Evolutionary conservation across 768 basidiomycete species (phyloP).

Genomic region (Antrodiella citrinella): DNA sequence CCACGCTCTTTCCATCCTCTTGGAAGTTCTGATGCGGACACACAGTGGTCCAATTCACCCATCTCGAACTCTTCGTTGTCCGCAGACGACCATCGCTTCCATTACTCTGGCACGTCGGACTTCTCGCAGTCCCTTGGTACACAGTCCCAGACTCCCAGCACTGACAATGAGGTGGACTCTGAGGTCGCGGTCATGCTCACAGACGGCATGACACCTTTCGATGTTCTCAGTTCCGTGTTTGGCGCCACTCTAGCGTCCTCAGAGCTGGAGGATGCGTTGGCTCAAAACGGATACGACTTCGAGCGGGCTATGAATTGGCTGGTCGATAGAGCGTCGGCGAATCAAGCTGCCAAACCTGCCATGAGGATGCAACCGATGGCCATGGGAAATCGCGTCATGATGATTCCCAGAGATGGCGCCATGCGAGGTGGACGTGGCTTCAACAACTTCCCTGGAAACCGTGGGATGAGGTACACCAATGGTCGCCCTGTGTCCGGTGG

Average conservation of each 20-base stretch:
- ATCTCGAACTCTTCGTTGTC: conserved; percentile 42
- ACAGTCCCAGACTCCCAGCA: conserved; percentile 6
- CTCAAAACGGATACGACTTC: conserved; percentile 86
- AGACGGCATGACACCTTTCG: conserved; percentile 96
- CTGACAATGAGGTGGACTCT: conserved; percentile 30
- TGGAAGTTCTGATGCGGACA: conserved; percentile 38
- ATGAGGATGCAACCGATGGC: conserved; percentile 40
- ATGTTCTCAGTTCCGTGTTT: conserved; percentile 91
- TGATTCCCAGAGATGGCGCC: conserved; percentile 51
- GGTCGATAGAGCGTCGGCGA: conserved; percentile 61
- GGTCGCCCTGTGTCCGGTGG: conserved; percentile 53
- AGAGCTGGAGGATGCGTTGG: conserved; percentile 90
- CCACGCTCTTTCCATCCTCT: conserved; percentile 57
- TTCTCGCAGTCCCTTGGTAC: conserved; percentile 3
- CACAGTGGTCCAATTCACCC: conserved; percentile 52
- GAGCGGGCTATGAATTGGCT: conserved; percentile 94
- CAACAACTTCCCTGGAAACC: conserved; percentile 14
- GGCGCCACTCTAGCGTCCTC: conserved; percentile 82
- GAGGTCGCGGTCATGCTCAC: conserved; percentile 58
- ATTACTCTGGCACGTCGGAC: not conserved
- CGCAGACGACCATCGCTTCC: conserved; percentile 37
- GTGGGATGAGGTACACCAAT: conserved; percentile 35
- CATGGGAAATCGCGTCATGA: conserved; percentile 58
- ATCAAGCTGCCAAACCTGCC: conserved; percentile 30
- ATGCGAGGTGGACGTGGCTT: conserved; percentile 36